Evolutionary conservation across 2,329 filamentous ascomycete species (phyloP).

Genomic region (Phialocephala sp.): DNA sequence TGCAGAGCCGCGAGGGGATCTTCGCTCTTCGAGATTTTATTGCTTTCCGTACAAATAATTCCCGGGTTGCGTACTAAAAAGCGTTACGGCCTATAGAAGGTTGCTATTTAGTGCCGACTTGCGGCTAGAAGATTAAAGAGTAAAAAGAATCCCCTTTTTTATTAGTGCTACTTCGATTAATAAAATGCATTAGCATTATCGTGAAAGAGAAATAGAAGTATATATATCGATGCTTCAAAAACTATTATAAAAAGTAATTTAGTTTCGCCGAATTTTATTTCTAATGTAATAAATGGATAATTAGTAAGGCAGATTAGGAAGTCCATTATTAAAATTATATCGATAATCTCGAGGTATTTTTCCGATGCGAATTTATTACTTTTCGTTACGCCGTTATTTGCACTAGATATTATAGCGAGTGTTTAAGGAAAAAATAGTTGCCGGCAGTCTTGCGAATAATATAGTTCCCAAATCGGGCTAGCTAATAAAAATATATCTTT

Average conservation of each 20-base stretch:
- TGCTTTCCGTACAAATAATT: constrained; percentile 23
- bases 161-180: constrained; percentile 37
- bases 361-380: constrained; percentile 19
- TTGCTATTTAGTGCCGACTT: constrained; percentile 22
- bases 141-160: constrained; percentile 20
- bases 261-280: constrained; percentile 30
- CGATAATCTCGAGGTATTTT: constrained; percentile 27
- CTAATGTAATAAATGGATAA: constrained; percentile 24
- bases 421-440: constrained; percentile 17
- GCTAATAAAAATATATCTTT: constrained; percentile 24
- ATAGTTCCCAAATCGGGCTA: constrained; percentile 13
- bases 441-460: constrained; percentile 1
- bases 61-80: constrained; percentile 24
- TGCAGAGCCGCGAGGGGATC: constrained; percentile 21
- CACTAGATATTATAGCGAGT: constrained; percentile 24
- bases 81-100: constrained; percentile 23
- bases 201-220: constrained; percentile 22
- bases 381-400: constrained; percentile 21
- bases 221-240: constrained; percentile 24
- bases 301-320: constrained; percentile 23
- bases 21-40: constrained; percentile 27
- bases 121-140: constrained; percentile 22
- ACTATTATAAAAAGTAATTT: constrained; percentile 25
- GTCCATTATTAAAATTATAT: constrained; percentile 27
- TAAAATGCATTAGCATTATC: constrained; percentile 17